Evolutionary conservation across 2,329 filamentous ascomycete genomes (phyloP), one percentile per base, ranked within the genome.

Genomic region (Chaetomium sp.): DNA sequence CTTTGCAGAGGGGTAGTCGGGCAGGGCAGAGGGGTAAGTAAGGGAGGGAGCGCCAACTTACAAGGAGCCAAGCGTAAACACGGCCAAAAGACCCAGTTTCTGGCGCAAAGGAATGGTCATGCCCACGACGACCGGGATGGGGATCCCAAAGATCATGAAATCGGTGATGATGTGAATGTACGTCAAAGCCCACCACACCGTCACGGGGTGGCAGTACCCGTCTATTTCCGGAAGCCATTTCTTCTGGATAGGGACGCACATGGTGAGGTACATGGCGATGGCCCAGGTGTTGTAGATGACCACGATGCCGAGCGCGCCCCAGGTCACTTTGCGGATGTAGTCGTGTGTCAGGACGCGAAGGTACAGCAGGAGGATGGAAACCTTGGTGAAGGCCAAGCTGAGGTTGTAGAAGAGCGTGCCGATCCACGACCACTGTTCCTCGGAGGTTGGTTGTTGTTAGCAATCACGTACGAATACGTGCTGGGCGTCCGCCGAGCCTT

Each of bases 361-460:
- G 45, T 67, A 67, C 2, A 67, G 55, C 4, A 66, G 49, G 19
- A 67, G 52, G 32, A 67, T 65, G 6, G 64, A 66, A 44, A 65
- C 27, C 38, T 67, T 67, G 10, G 64, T 61, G 36, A 62, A 53
- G 27, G 47, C 57, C 7, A 67, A 44, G 8, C 59, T 64, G n/a
- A 57, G 42, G 34, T 63, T 58, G 56, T 66, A 67, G 45, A 58
- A 61, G 1, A 67, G 33, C 1, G 57, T 54, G 9, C 59, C 58
- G 19, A 66, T 54, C 41, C 60, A 66, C 5, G 49, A 44, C 41
- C 45, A 43, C 44, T 43, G 8, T 38, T 42, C 35, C 33, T 14
- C 11, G 6, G 5, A 6, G 33, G 32, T n/a, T 27, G 19, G 19
- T 27, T 27, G 19, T 27, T 27, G 19, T 27, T 27, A 27, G 19